Conservation (phyloP, 2,329 filamentous ascomycete species). For the Fusarium phyllophilum region DNA sequence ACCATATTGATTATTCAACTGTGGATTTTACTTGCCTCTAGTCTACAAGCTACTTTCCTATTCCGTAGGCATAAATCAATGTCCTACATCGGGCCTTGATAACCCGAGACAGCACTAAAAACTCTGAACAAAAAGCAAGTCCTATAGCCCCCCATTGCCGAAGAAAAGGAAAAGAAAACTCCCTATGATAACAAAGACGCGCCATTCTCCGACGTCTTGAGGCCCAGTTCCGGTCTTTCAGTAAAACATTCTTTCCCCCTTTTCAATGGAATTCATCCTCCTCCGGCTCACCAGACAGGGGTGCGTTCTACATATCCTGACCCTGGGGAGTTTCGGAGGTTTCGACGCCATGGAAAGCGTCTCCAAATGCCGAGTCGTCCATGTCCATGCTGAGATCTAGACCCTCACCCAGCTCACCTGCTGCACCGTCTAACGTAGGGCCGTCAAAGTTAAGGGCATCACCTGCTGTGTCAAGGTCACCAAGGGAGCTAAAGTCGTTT, state of each 20-base stretch:
- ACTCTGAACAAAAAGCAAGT: conserved; percentile 29
- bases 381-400: conserved; percentile 73
- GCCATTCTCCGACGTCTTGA: conserved; percentile 43
- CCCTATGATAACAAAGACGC: conserved; percentile 27
- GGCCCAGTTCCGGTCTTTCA: conserved; percentile 16
- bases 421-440: conserved; percentile 58
- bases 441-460: conserved; percentile 76
- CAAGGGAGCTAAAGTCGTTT: conserved; percentile 71
- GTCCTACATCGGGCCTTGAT: not conserved
- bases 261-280: not conserved
- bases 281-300: not conserved
- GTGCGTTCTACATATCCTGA: conserved; percentile 47
- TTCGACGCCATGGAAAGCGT: conserved; percentile 78
- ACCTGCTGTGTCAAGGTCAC: conserved; percentile 75
- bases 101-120: conserved; percentile 10
- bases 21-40: conserved; percentile 3
- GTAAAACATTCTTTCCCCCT: not conserved
- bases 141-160: conserved; percentile 11
- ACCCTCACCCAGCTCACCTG: conserved; percentile 63
- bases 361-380: conserved; percentile 84
- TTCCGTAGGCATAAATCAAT: not conserved
- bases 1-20: conserved; percentile 1
- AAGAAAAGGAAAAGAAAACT: conserved; percentile 18
- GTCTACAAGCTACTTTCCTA: conserved; percentile 17
- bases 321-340: conserved; percentile 50